A percentile compares a stretch with the other conserved stretches of the same genome.
These are phyloP conservation scores for Cyclospora cayetanensis DNA, from an alignment of 169 alveolate genomes.

Conservation along the genomic window DNA sequence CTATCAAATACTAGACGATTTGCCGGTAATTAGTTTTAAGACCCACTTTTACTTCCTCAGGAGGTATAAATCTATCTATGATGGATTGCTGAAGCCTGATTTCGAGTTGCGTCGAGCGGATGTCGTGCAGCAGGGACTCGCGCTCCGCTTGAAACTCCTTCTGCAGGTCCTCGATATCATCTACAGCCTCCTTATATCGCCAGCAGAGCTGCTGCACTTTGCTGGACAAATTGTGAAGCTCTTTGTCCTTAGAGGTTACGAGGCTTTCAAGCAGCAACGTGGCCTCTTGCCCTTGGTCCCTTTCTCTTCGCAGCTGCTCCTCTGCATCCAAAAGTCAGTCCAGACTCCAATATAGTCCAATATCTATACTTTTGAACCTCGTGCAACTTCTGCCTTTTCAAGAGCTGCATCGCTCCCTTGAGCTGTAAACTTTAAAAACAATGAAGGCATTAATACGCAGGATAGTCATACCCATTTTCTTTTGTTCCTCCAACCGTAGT, in stretches of 20 bases:
- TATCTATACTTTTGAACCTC: not conserved
- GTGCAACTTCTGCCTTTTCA: not conserved
- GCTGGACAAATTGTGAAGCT: constrained; percentile 62
- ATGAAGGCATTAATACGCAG: no score
- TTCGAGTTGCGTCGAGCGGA: constrained; percentile 80
- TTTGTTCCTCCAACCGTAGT: constrained; percentile 80
- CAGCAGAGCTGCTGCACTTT: constrained; percentile 76
- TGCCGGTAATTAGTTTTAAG: no score
- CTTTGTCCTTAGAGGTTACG: constrained; percentile 68
- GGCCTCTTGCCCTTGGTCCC: constrained; percentile 44
- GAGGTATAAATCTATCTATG: constrained; percentile 82
- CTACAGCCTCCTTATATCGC: constrained; percentile 79
- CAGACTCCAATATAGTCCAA: not conserved
- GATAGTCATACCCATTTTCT: constrained; percentile 69
- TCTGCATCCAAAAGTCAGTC: not conserved
- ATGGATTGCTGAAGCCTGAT: constrained; percentile 80
- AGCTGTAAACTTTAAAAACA: not conserved
- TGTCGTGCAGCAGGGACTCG: constrained; percentile 84
- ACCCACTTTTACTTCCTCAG: constrained; percentile 75
- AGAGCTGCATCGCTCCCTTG: not conserved
- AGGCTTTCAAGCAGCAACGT: constrained; percentile 40
- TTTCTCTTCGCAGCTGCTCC: constrained; percentile 59
- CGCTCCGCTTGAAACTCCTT: constrained; percentile 83
- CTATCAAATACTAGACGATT: no score
- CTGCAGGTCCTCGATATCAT: constrained; percentile 83